Conservation (phyloP, 306 rosid genomes). For the Betula pendula region DNA sequence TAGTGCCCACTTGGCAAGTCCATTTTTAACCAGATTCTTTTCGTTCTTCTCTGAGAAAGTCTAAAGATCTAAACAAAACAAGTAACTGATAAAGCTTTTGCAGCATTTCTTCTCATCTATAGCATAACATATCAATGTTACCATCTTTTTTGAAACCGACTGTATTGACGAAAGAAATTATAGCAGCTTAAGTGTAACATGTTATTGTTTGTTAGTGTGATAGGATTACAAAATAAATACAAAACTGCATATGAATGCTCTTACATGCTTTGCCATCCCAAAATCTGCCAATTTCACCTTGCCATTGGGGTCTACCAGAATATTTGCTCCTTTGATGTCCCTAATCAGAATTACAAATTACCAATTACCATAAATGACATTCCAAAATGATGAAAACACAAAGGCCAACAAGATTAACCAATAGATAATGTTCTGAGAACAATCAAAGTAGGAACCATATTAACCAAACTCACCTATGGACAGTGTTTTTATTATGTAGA, state of each 20-base stretch:
- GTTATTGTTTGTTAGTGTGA: neutral
- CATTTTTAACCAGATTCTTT: neutral
- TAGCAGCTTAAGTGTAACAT: neutral
- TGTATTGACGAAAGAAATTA: neutral
- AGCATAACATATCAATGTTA: neutral
- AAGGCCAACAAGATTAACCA: neutral
- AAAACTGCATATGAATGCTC: constrained; percentile 20
- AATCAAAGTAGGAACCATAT: constrained; percentile 18
- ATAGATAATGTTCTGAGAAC: neutral
- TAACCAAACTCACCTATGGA: constrained; percentile 72
- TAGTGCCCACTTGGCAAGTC: neutral
- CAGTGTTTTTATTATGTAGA: constrained; percentile 86
- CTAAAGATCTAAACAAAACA: too few relatives aligned
- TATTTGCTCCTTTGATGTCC: constrained; percentile 98
- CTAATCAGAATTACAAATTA: constrained; percentile 51
- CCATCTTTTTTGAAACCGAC: neutral
- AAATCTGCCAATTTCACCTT: constrained; percentile 94
- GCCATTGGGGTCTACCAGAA: constrained; percentile 93
- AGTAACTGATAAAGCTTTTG: neutral
- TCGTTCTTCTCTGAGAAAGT: neutral
- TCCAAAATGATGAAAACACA: constrained; percentile 3
- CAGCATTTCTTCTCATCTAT: neutral
- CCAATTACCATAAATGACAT: constrained; percentile 12
- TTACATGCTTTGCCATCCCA: constrained; percentile 99
- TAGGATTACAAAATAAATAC: neutral